Percentiles rank a stretch among this genome's conserved stretches.
Conservation (phyloP, 2,329 filamentous ascomycete species). For the Didymella glomerata region DNA sequence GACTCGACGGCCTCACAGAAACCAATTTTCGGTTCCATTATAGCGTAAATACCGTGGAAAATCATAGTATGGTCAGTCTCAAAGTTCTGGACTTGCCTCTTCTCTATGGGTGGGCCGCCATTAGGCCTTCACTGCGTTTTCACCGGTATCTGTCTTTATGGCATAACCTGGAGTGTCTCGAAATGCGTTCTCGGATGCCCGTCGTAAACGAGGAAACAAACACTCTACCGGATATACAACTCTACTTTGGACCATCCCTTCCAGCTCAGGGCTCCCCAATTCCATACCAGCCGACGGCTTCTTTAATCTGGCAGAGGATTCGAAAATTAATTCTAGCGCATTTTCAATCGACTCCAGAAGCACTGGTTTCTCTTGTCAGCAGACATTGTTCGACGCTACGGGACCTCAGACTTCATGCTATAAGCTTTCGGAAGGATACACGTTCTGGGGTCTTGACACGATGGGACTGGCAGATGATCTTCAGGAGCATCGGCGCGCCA, state of each 20-base stretch:
- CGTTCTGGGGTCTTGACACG: neutral
- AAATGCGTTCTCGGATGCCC: slow-evolving; percentile 2
- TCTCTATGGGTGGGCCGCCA: neutral
- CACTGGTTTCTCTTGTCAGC: slow-evolving; percentile 13
- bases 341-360: slow-evolving; percentile 11
- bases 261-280: neutral
- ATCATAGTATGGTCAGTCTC: neutral
- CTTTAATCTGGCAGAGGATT: slow-evolving; percentile 14
- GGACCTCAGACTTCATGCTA: slow-evolving; percentile 20
- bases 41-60: neutral
- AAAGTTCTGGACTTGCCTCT: neutral
- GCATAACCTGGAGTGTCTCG: slow-evolving; percentile 15
- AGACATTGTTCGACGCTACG: slow-evolving; percentile 22
- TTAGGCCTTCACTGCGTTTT: neutral
- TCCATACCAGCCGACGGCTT: neutral
- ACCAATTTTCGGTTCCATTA: neutral
- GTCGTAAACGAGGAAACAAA: neutral
- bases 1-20: slow-evolving; percentile 1
- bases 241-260: neutral
- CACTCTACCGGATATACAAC: neutral
- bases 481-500: neutral
- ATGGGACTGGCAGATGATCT: neutral
- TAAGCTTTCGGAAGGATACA: neutral
- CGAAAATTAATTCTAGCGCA: slow-evolving; percentile 20
- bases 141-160: neutral